Conservation (phyloP, 1,139 yeast species). For the Magnusiomyces ingens region DNA sequence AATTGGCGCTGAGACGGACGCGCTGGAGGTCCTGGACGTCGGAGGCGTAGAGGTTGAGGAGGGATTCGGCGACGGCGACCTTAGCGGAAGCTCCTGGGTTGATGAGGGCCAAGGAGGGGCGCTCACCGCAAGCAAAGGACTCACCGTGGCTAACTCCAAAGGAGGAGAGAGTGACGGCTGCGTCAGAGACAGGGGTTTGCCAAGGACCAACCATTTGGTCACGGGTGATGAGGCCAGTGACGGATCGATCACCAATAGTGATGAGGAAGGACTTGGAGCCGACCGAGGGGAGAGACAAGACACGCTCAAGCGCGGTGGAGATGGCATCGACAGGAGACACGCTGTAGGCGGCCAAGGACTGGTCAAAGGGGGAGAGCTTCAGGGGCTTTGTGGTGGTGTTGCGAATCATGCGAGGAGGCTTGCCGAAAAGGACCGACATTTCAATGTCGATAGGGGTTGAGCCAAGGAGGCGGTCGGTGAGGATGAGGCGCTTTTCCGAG, state of each 20-base stretch:
- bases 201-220: slow-evolving; percentile 99
- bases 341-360: slow-evolving; percentile 25
- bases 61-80: slow-evolving; percentile 92
- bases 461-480: slow-evolving; percentile 69
- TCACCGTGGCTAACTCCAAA: slow-evolving; percentile 88
- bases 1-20: slow-evolving; percentile 88
- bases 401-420: slow-evolving; percentile 93
- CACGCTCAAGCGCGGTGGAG: slow-evolving; percentile 61
- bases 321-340: slow-evolving; percentile 16
- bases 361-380: slow-evolving; percentile 46
- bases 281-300: slow-evolving; percentile 84
- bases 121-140: slow-evolving; percentile 97
- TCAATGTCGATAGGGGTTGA: slow-evolving; percentile 92
- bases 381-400: slow-evolving; percentile 60
- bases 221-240: slow-evolving; percentile 93
- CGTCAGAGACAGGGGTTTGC: slow-evolving; percentile 99
- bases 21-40: slow-evolving; percentile 70
- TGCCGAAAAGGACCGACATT: slow-evolving; percentile 94
- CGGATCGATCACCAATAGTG: slow-evolving; percentile 95
- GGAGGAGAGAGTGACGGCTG: slow-evolving; percentile 91
- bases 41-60: slow-evolving; percentile 84
- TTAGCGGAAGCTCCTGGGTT: slow-evolving; percentile 96
- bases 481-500: slow-evolving; percentile 70
- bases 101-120: slow-evolving; percentile 83
- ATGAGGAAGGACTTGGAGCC: slow-evolving; percentile 93